These are phyloP conservation scores for Luffa aegyptiaca DNA, from an alignment of 306 rosid species.

Conservation along the genomic window DNA sequence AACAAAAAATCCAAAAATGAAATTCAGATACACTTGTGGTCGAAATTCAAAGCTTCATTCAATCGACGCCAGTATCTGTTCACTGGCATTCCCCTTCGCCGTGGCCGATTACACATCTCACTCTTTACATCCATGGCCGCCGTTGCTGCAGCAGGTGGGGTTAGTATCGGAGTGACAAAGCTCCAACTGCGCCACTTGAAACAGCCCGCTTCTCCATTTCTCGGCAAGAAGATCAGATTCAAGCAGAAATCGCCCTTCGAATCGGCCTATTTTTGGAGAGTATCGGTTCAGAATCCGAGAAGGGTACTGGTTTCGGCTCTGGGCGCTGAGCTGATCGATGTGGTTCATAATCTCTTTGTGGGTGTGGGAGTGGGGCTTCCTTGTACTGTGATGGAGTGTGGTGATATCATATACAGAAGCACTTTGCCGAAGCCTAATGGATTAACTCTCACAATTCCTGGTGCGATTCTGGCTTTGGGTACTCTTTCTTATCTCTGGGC, in stretches of 20 bases:
- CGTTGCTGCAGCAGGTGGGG: conserved; percentile 49
- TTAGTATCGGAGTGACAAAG: conserved; percentile 36
- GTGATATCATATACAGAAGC: conserved; percentile 84
- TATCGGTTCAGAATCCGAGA: conserved; percentile 26
- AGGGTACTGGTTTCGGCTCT: conserved; percentile 20
- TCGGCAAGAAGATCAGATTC: conserved; percentile 41
- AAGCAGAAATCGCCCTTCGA: conserved; percentile 15
- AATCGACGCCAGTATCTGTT: not conserved
- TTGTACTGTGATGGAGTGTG: conserved; percentile 91
- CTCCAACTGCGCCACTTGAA: conserved; percentile 37
- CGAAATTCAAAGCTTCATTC: conserved; percentile 19
- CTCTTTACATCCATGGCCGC: conserved; percentile 35
- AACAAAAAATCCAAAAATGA: not conserved
- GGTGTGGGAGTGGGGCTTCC: conserved; percentile 94
- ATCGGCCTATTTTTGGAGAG: conserved; percentile 6
- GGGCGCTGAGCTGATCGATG: conserved; percentile 41
- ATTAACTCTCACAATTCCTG: conserved; percentile 62
- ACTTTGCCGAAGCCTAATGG: conserved; percentile 70
- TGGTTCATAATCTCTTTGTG: conserved; percentile 47
- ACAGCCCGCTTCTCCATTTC: conserved; percentile 42
- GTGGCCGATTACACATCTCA: not conserved
- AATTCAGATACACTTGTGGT: conserved; percentile 22
- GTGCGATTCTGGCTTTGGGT: conserved; percentile 58
- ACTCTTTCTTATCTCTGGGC: conserved; percentile 92
- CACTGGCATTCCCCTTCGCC: conserved; percentile 6